These are phyloP conservation scores for Metschnikowia gelsemii DNA, from an alignment of 805 yeast genomes.

Conservation along the genomic window DNA sequence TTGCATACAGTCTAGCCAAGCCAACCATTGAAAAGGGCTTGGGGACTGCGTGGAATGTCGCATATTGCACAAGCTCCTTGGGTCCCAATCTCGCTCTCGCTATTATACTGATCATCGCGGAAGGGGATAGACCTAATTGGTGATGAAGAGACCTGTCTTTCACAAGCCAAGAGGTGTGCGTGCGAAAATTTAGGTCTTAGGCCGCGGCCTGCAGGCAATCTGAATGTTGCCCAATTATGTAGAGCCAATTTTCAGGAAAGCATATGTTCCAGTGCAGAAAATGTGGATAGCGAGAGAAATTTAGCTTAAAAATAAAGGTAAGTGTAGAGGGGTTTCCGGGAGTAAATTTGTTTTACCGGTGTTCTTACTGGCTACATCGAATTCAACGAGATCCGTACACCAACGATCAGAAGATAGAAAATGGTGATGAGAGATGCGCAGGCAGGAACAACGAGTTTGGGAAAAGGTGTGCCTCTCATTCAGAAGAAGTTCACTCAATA, in stretches of 20 bases:
- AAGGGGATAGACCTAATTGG: too few relatives aligned
- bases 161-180: too few relatives aligned
- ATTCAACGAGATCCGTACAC: not conserved
- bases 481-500: not conserved
- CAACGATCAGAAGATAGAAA: too few relatives aligned
- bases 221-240: too few relatives aligned
- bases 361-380: slow-evolving; percentile 1
- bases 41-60: not conserved
- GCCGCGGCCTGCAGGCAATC: too few relatives aligned
- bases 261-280: too few relatives aligned
- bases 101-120: slow-evolving; percentile 7
- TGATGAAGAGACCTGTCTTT: too few relatives aligned
- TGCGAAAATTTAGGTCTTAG: not conserved
- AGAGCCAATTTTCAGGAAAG: too few relatives aligned
- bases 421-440: not conserved
- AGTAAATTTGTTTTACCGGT: not conserved
- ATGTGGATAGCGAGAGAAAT: too few relatives aligned
- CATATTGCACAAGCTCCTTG: not conserved
- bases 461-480: not conserved
- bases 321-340: too few relatives aligned
- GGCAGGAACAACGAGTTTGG: not conserved
- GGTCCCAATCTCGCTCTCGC: slow-evolving; percentile 2
- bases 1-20: slow-evolving; percentile 14
- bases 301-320: too few relatives aligned
- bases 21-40: not conserved